phyloP scores from a whole-genome alignment of 257 asterid genomes.

The Catharanthus roseus region DNA sequence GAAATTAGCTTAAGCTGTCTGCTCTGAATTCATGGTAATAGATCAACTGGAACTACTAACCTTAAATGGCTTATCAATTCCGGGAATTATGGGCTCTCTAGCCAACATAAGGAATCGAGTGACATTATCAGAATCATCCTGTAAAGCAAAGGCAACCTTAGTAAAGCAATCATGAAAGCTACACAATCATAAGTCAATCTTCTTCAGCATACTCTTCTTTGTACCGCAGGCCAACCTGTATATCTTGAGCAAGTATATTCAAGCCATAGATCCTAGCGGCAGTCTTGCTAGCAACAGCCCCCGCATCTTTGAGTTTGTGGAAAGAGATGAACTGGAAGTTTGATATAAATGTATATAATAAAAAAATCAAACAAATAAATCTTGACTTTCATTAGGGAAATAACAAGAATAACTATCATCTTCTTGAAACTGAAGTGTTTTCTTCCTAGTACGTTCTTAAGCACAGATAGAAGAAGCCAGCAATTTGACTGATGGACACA shows the following conservation, averaged over 20 bases:
- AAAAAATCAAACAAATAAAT: neutral
- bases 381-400: neutral
- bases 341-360: slow-evolving; percentile 11
- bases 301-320: slow-evolving; percentile 73
- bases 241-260: slow-evolving; percentile 81
- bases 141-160: slow-evolving; percentile 26
- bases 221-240: slow-evolving; percentile 55
- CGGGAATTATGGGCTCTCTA: slow-evolving; percentile 97
- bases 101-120: slow-evolving; percentile 98
- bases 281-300: slow-evolving; percentile 92
- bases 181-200: neutral
- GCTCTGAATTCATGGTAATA: neutral
- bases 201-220: neutral
- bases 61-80: slow-evolving; percentile 91
- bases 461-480: neutral
- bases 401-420: neutral
- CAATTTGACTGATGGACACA: neutral
- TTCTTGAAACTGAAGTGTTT: neutral
- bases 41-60: slow-evolving; percentile 29
- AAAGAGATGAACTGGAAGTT: slow-evolving; percentile 61
- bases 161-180: slow-evolving; percentile 4
- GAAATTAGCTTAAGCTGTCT: neutral
- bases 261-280: slow-evolving; percentile 80
- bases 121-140: slow-evolving; percentile 92
- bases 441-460: neutral